Evolutionary conservation across 2,329 filamentous ascomycete genomes (phyloP).

Genomic region (Aspergillus pseudoterreus): DNA sequence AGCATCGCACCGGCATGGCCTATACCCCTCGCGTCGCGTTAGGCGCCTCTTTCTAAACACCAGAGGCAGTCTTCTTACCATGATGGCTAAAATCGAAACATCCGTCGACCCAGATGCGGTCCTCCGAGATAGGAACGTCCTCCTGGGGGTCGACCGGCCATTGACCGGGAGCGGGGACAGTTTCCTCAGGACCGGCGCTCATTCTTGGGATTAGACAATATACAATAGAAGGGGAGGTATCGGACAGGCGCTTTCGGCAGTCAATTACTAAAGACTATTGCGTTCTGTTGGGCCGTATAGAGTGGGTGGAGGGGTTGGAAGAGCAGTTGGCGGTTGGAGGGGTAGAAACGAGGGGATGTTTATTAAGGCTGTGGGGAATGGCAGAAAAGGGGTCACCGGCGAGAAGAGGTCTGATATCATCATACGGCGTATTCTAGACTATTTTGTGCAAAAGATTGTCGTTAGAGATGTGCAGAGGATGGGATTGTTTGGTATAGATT

Average conservation of each 20-base stretch:
- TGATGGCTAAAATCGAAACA: constrained; percentile 99
- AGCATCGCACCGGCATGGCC: constrained; percentile 96
- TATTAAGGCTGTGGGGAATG: neutral
- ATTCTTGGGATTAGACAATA: neutral
- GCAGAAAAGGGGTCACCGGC: neutral
- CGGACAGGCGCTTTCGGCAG: neutral
- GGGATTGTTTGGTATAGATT: no score
- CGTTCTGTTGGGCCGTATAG: neutral
- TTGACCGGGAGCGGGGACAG: constrained; percentile 51
- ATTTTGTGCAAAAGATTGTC: no score
- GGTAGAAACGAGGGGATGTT: neutral
- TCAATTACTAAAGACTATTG: neutral
- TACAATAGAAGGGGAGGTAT: neutral
- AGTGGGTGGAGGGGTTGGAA: no score
- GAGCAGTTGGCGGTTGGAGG: neutral
- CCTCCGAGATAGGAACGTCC: constrained; percentile 55
- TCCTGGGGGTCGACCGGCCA: constrained; percentile 66
- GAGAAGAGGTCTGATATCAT: no score
- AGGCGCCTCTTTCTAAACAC: neutral
- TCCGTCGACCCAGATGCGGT: constrained; percentile 94
- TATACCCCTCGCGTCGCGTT: constrained; percentile 31
- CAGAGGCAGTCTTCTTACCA: constrained; percentile 50
- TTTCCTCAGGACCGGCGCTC: constrained; percentile 20
- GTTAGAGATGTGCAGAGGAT: no score
- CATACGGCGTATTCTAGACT: no score